phyloP scores from a whole-genome alignment of 2,329 filamentous ascomycete genomes.

The Thelonectria blattea region DNA sequence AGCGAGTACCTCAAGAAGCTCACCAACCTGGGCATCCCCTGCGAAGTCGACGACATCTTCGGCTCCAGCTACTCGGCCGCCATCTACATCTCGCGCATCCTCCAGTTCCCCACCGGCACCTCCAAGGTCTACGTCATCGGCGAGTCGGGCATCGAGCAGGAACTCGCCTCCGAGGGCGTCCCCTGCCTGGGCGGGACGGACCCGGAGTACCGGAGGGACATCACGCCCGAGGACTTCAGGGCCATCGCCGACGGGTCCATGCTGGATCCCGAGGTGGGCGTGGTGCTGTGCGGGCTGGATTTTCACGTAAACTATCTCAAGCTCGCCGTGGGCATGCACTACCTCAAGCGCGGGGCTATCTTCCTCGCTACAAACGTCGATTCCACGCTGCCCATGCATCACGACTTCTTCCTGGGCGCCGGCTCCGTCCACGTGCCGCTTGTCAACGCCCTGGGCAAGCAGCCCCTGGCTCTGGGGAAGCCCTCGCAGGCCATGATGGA shows the following conservation, averaged over 20 bases:
- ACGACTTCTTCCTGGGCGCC: constrained; percentile 88
- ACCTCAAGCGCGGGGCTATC: constrained; percentile 78
- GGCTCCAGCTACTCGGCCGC: constrained; percentile 93
- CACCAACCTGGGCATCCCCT: constrained; percentile 78
- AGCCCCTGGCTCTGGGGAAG: constrained; percentile 85
- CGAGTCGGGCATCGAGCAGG: constrained; percentile 88
- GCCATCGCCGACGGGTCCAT: constrained; percentile 75
- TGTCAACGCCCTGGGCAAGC: constrained; percentile 70
- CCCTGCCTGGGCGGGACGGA: constrained; percentile 88
- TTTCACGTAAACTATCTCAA: constrained; percentile 97
- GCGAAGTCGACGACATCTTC: constrained; percentile 88
- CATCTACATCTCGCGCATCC: constrained; percentile 93
- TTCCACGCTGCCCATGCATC: constrained; percentile 82
- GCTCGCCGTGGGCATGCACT: constrained; percentile 82
- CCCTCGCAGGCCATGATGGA: constrained; percentile 99
- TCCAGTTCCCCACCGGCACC: constrained; percentile 77
- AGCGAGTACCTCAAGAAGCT: constrained; percentile 94
- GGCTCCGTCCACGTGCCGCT: constrained; percentile 82
- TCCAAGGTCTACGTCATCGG: constrained; percentile 96
- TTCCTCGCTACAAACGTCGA: constrained; percentile 96
- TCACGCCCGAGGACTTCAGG: constrained; percentile 80
- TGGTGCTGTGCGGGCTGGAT: constrained; percentile 89
- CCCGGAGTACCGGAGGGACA: constrained; percentile 75
- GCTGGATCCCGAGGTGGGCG: constrained; percentile 86
- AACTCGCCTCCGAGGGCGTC: constrained; percentile 80